Conservation (phyloP, 169 alveolate genomes). For the Hepatocystis sp. region DNA sequence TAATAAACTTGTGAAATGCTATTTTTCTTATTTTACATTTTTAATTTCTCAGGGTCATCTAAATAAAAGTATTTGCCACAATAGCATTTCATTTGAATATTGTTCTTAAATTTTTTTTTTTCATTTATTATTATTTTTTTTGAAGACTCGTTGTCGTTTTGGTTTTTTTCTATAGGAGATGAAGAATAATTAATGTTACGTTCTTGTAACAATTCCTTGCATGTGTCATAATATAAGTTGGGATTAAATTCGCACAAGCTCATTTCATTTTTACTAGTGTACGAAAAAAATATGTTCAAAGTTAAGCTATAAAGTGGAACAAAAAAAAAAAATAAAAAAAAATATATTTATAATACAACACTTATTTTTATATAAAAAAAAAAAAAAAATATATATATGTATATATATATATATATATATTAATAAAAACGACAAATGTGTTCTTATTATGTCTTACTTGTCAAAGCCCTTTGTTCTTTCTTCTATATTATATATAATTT, state of each 20-base stretch:
- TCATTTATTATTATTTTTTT: slow-evolving; percentile 2
- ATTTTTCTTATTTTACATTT: too few species aligned
- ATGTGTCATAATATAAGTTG: slow-evolving; percentile 54
- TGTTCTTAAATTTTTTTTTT: not conserved
- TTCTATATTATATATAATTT: slow-evolving; percentile 77
- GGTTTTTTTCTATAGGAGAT: not conserved
- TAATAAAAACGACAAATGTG: not conserved
- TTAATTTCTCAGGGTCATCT: slow-evolving; percentile 17
- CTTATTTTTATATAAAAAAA: not conserved
- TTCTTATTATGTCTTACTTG: slow-evolving; percentile 66
- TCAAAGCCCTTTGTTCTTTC: slow-evolving; percentile 69
- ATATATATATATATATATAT: slow-evolving; percentile 5
- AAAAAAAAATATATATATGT: slow-evolving; percentile 6
- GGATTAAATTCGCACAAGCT: slow-evolving; percentile 50
- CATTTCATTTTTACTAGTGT: slow-evolving; percentile 76
- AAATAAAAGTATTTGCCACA: slow-evolving; percentile 17
- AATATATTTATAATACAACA: not conserved
- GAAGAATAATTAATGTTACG: slow-evolving; percentile 9
- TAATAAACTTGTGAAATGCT: too few species aligned
- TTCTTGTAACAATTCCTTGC: slow-evolving; percentile 45
- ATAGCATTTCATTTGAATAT: slow-evolving; percentile 22
- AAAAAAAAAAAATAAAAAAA: not conserved
- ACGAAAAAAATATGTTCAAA: slow-evolving; percentile 61
- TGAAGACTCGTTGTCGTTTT: slow-evolving; percentile 6
- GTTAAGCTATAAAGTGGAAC: slow-evolving; percentile 18